phyloP scores from a whole-genome alignment of 2,329 filamentous ascomycete genomes.

The Microsporum canis region DNA sequence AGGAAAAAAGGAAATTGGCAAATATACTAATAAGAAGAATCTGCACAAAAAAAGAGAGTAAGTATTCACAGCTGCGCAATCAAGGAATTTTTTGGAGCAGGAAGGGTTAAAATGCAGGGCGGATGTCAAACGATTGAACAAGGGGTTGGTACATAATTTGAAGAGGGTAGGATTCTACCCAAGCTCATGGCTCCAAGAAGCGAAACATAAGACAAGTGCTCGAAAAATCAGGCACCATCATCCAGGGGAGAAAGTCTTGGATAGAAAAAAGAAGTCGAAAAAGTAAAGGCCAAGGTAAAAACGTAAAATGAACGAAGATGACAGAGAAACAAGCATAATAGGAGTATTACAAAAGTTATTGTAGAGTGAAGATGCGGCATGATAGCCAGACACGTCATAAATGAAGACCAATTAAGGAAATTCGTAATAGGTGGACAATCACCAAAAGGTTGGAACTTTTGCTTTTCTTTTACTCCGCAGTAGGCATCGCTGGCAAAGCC shows the following conservation, averaged over 20 bases:
- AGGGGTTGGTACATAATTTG: not conserved
- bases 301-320: not conserved
- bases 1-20: not conserved
- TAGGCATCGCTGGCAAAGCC: not conserved
- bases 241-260: not conserved
- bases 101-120: not conserved
- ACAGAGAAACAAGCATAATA: not conserved
- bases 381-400: constrained; percentile 1
- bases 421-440: constrained; percentile 4
- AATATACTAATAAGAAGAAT: not conserved
- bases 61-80: constrained; percentile 2
- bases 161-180: not conserved
- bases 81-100: not conserved
- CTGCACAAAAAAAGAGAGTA: not conserved
- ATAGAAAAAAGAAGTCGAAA: not conserved
- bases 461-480: not conserved
- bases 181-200: not conserved
- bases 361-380: not conserved
- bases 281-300: not conserved
- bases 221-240: not conserved
- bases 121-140: not conserved
- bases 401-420: constrained; percentile 3
- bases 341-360: constrained; percentile 2
- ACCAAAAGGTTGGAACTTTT: not conserved
- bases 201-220: not conserved